Evolutionary conservation across 129 eudicot genomes (phyloP), one percentile per base, ranked within the genome.

Genomic region (Erigeron canadensis): DNA sequence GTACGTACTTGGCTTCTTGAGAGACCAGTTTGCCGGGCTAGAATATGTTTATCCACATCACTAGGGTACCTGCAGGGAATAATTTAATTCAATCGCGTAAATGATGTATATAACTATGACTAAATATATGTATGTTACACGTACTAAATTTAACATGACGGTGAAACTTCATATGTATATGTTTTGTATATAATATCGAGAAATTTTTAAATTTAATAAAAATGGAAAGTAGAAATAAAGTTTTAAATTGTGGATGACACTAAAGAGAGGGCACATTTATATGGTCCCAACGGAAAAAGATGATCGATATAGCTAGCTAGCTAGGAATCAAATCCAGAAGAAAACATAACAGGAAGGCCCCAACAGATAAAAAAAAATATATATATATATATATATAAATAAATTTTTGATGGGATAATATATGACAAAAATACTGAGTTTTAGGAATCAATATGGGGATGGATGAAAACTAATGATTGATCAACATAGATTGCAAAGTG

Each of bases 1-100:
- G n/a, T 70, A 69, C 91, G 12, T 87, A 84, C 99, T 89, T 94
- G 99, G 83, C 99, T 87, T 90, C 99, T 87, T 43, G 99, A 87
- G 74, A 92, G 98, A 47, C 98, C 98, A 2, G 98, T 92, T 89
- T 92, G 96, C 64, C 98, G 95, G 61, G 98, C 95, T 81, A 92
- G 74, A 75, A 92, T 85, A 76, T 92, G 98, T 69, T 92, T 92
- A 85, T 92, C 98, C 2, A 89, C 95, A 78, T 89, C 98, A 65
- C 96, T 92, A 51, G 98, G 96, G 69, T 92, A 92, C 91, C 98
- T 92, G n/a, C n/a, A n/a, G n/a, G 88, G 63, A 77, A 75, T 47
- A 54, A 55, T 63, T 45, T n/a, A n/a, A n/a, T n/a, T n/a, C n/a
- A n/a, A n/a, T 40, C 64, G 50, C 4, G 63, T 42, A 67, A 61